Base-by-base conservation (phyloP, 148 eudicot species). In the Cornus kousa region DNA sequence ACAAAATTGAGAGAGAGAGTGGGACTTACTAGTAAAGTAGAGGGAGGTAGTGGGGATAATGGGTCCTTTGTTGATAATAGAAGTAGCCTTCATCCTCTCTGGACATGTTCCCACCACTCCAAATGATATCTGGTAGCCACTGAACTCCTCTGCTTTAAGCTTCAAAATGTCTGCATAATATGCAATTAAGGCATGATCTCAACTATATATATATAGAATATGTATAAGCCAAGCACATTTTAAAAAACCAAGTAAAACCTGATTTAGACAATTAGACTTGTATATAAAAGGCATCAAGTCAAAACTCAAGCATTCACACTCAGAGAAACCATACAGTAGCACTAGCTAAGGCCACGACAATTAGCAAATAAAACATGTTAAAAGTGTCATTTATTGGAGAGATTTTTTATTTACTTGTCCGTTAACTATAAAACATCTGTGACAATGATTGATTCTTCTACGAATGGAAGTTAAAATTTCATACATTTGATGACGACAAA, bases 31-130 rank as follows among this genome's bases (percentile, higher is more conserved):
- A 75, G 43, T 80, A 80, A 75, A 75, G 83, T 70, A 71, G 68
- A 77, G 74, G 72, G 73, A 57, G 83, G 72, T 70, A 28, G 79
- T 43, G 67, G 71, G 79, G 69, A 57, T 62, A 75, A 43, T 75
- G 75, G 83, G 24, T 39, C 83, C 83, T 59, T 76, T 53, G 59
- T 69, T 37, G 72, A 82, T 82, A 82, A 82, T 82, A 74, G 78
- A 66, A 68, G 81, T 83, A 74, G 77, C 82, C 85, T 71, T 83
- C 85, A 83, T 83, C 85, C 82, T 79, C 80, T 75, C 85, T 83
- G 85, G 82, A 79, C 76, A 39, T 35, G 84, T 70, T 62, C 70
- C 83, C 79, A 28, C 74, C 17, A 62, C 70, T 76, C 72, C 64
- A 14, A 66, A 67, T 76, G 60, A 24, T 67, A 66, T 46, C 40